Conservation (phyloP, 768 basidiomycete genomes). For the Ramaria rubella region DNA sequence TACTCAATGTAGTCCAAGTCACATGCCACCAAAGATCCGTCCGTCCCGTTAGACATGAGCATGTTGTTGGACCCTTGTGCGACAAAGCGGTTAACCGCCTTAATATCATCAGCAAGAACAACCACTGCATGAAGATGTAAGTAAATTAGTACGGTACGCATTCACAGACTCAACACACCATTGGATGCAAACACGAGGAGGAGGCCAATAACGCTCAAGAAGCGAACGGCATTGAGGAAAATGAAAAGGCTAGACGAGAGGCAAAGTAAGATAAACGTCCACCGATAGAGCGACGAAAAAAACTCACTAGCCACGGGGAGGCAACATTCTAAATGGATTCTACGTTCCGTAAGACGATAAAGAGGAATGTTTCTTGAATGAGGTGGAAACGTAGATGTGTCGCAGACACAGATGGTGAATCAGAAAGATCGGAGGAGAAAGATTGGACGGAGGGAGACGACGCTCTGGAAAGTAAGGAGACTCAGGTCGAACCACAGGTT, state of each 20-base stretch:
- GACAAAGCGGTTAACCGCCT: constrained; percentile 65
- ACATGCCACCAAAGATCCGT: constrained; percentile 40
- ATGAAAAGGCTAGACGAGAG: constrained; percentile 50
- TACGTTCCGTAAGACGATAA: neutral
- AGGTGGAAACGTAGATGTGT: neutral
- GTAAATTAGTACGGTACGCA: constrained; percentile 16
- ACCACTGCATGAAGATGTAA: constrained; percentile 38
- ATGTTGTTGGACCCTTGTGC: constrained; percentile 25
- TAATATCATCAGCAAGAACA: constrained; percentile 63
- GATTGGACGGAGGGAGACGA: neutral
- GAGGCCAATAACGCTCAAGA: constrained; percentile 72
- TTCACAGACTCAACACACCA: neutral
- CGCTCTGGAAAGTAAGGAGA: neutral
- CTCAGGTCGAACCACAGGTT: no score
- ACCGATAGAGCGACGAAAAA: no score
- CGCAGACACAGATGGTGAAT: constrained; percentile 4
- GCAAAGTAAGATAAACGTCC: no score
- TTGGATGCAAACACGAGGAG: constrained; percentile 74
- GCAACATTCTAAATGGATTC: constrained; percentile 31
- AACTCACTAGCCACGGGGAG: constrained; percentile 41
- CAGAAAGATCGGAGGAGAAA: neutral
- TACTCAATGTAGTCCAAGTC: constrained; percentile 66
- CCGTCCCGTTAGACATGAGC: constrained; percentile 25
- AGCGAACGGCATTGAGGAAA: constrained; percentile 70
- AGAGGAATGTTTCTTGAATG: neutral